Evolutionary conservation across 495 filamentous ascomycete species (phyloP).

Genomic region (Annulohypoxylon nitens): DNA sequence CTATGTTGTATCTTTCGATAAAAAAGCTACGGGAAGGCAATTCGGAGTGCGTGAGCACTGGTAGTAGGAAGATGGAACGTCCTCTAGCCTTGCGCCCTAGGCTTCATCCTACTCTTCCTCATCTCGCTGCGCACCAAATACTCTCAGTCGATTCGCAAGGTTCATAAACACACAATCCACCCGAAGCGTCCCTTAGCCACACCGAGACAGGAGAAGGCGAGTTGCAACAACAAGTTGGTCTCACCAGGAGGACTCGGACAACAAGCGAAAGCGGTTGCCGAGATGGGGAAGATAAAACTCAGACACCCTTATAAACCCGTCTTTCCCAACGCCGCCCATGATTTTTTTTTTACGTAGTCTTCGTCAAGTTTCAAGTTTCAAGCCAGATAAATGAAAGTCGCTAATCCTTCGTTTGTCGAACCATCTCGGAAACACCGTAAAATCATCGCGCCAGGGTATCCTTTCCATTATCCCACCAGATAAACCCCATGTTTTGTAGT

Average conservation of each 20-base stretch:
- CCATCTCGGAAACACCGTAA: slow-evolving; percentile 51
- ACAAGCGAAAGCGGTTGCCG: slow-evolving; percentile 47
- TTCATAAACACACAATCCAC: slow-evolving; percentile 49
- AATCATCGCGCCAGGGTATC: slow-evolving; percentile 53
- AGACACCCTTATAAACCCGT: slow-evolving; percentile 48
- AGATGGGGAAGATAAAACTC: slow-evolving; percentile 30
- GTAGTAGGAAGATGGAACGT: slow-evolving; percentile 14
- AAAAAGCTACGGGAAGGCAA: slow-evolving; percentile 44
- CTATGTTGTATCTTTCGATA: slow-evolving; percentile 42
- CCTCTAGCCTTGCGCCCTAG: slow-evolving; percentile 7
- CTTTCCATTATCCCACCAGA: slow-evolving; percentile 51
- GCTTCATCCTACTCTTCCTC: slow-evolving; percentile 12
- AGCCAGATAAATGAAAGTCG: slow-evolving; percentile 45
- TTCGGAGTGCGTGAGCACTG: slow-evolving; percentile 23
- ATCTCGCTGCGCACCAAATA: slow-evolving; percentile 13
- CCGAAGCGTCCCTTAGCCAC: slow-evolving; percentile 40
- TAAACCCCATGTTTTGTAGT: slow-evolving; percentile 51
- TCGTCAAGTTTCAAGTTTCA: slow-evolving; percentile 45
- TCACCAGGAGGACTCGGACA: slow-evolving; percentile 45
- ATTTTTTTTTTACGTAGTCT: slow-evolving; percentile 45
- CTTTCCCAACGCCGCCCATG: slow-evolving; percentile 54
- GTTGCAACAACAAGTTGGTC: slow-evolving; percentile 45
- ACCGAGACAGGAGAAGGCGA: slow-evolving; percentile 42
- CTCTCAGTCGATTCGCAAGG: slow-evolving; percentile 34
- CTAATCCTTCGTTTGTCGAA: slow-evolving; percentile 43